Percentiles rank a stretch among this genome's conserved stretches.
phyloP scores from a whole-genome alignment of 2,329 filamentous ascomycete species.

The Cladophialophora bantiana region DNA sequence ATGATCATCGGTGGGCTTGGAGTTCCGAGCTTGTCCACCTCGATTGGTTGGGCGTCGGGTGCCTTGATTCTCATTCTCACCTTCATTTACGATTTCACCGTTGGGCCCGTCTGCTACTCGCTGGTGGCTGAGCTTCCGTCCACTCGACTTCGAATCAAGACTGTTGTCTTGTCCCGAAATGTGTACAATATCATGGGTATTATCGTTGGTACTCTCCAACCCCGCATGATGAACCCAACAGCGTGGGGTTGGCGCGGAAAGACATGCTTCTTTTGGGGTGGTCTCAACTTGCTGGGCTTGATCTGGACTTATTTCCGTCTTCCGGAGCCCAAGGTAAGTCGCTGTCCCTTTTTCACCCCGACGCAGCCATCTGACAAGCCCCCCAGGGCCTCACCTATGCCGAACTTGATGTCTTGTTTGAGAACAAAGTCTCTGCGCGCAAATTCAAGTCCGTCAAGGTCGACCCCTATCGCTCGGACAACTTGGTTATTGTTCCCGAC shows the following conservation, averaged over 20 bases:
- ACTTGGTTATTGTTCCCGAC: conserved; percentile 39
- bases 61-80: conserved; percentile 62
- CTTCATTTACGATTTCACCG: conserved; percentile 62
- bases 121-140: conserved; percentile 63
- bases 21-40: conserved; percentile 36
- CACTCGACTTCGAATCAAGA: conserved; percentile 62
- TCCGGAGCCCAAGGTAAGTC: conserved; percentile 48
- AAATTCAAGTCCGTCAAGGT: conserved; percentile 48
- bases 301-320: conserved; percentile 55
- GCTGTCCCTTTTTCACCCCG: too few relatives aligned
- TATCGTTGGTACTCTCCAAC: conserved; percentile 45
- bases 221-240: conserved; percentile 47
- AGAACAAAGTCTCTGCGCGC: conserved; percentile 48
- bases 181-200: conserved; percentile 57
- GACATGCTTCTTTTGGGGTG: conserved; percentile 53
- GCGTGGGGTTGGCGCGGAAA: conserved; percentile 49
- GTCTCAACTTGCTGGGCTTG: conserved; percentile 45
- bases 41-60: conserved; percentile 50
- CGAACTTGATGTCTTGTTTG: conserved; percentile 55
- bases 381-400: conserved; percentile 49
- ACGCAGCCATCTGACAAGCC: conserved; percentile 11
- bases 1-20: conserved; percentile 45
- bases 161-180: conserved; percentile 60
- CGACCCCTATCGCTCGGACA: conserved; percentile 43
- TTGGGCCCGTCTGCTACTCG: conserved; percentile 63